Percentiles rank a stretch among this genome's conserved stretches.
Evolutionary conservation across 2,329 filamentous ascomycete species (phyloP).

Genomic region (Fusarium torreyae): DNA sequence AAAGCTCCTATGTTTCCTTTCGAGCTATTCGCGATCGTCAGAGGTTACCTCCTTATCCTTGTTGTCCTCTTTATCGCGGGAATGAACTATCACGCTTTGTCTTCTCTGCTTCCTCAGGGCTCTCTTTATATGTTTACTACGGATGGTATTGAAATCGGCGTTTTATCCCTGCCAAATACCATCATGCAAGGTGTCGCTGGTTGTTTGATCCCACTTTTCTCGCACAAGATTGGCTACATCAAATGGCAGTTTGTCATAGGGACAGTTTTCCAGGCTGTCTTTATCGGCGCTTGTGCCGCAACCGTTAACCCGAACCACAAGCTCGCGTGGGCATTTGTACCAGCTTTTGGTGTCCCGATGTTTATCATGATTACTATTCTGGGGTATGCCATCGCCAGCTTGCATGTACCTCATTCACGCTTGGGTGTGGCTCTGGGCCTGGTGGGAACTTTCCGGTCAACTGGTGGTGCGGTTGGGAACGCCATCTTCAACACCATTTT

Average conservation of each 20-base stretch:
- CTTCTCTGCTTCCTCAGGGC: conserved; percentile 26
- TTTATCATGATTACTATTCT: conserved; percentile 29
- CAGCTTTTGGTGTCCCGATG: conserved; percentile 29
- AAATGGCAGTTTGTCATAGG: conserved; percentile 26
- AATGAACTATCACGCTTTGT: conserved; percentile 33
- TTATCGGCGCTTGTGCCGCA: conserved; percentile 24
- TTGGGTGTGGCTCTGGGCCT: conserved; percentile 32
- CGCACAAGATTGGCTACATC: conserved; percentile 12
- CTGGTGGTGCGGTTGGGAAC: conserved; percentile 25
- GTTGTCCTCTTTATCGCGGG: conserved; percentile 28
- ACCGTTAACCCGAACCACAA: conserved; percentile 35
- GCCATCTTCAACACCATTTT: conserved; percentile 31
- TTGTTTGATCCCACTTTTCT: conserved; percentile 1
- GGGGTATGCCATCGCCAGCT: conserved; percentile 25
- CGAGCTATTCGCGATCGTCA: conserved; percentile 1
- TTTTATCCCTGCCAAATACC: conserved; percentile 10
- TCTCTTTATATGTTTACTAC: conserved; percentile 35
- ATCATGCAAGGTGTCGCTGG: conserved; percentile 7
- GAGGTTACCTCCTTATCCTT: conserved; percentile 10
- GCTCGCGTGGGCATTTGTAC: conserved; percentile 33
- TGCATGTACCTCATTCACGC: conserved; percentile 35
- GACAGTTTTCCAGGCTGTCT: conserved; percentile 22
- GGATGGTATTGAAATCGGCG: conserved; percentile 24
- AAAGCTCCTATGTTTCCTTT: conserved; percentile 21
- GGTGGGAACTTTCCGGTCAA: conserved; percentile 22